These are phyloP conservation scores for Vanderwaltozyma tropicalis DNA, from an alignment of 805 yeast genomes.

Conservation along the genomic window DNA sequence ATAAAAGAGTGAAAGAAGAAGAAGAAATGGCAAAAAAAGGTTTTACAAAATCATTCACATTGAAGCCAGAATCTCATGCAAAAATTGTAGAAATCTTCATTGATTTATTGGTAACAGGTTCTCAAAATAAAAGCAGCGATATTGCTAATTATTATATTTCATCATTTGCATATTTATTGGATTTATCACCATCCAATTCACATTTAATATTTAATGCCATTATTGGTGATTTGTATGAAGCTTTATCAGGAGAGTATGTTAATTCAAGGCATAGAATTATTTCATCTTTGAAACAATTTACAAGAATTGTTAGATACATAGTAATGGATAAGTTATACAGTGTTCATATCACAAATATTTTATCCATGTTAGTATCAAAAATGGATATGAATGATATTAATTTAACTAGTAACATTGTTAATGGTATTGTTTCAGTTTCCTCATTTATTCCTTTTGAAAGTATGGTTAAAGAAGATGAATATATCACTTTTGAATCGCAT, in stretches of 20 bases:
- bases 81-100: conserved; percentile 37
- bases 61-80: conserved; percentile 29
- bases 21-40: conserved; percentile 20
- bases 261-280: conserved; percentile 71
- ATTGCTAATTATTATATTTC: conserved; percentile 49
- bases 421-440: conserved; percentile 59
- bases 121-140: conserved; percentile 61
- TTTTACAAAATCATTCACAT: conserved; percentile 7
- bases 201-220: conserved; percentile 40
- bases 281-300: conserved; percentile 59
- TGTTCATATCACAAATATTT: conserved; percentile 69
- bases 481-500: conserved; percentile 31
- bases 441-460: conserved; percentile 65
- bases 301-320: conserved; percentile 57
- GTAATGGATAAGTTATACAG: conserved; percentile 53
- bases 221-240: conserved; percentile 63
- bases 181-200: conserved; percentile 41
- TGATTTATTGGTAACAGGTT: conserved; percentile 47
- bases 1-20: conserved; percentile 47
- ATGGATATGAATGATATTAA: conserved; percentile 80
- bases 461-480: conserved; percentile 33
- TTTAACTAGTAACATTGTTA: conserved; percentile 58
- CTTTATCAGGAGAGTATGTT: conserved; percentile 52
- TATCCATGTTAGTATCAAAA: conserved; percentile 64
- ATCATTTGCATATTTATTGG: conserved; percentile 53